Evolutionary conservation across 306 rosid genomes (phyloP).

Genomic region (Vachellia collinsii): DNA sequence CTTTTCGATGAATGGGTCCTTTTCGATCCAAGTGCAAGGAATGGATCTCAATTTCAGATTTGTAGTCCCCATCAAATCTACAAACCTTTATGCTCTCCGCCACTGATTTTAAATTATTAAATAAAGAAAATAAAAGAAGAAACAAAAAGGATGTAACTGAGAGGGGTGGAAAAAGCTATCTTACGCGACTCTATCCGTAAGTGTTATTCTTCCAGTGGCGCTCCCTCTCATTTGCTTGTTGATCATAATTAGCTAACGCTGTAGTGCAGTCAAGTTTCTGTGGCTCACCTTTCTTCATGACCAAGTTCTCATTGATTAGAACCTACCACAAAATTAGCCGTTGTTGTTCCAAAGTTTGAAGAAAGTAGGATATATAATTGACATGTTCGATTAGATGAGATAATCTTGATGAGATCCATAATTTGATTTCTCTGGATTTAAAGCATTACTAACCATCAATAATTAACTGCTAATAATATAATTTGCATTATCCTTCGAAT

Average conservation of each 20-base stretch:
- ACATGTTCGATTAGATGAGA: background rate
- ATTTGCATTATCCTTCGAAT: background rate
- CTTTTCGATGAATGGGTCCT: slow-evolving; percentile 27
- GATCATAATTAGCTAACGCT: background rate
- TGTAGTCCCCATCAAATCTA: slow-evolving; percentile 55
- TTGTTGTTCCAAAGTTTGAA: slow-evolving; percentile 13
- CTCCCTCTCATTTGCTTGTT: background rate
- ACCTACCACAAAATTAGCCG: slow-evolving; percentile 16
- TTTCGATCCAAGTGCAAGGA: slow-evolving; percentile 45
- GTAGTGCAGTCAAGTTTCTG: background rate
- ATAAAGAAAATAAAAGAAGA: background rate
- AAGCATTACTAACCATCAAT: background rate
- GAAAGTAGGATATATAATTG: slow-evolving; percentile 25
- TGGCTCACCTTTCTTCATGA: slow-evolving; percentile 33
- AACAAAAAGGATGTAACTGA: background rate
- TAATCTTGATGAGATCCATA: slow-evolving; percentile 1
- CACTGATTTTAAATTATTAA: background rate
- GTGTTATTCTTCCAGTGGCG: background rate
- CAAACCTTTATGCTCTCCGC: slow-evolving; percentile 2
- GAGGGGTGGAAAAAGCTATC: too few species aligned
- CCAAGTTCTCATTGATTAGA: slow-evolving; percentile 36
- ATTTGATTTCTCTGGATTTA: slow-evolving; percentile 7
- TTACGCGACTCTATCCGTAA: background rate
- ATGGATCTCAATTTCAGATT: slow-evolving; percentile 39
- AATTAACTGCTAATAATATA: background rate